Base-by-base conservation (phyloP, 345 rosid species). In the Aquilaria sinensis region DNA sequence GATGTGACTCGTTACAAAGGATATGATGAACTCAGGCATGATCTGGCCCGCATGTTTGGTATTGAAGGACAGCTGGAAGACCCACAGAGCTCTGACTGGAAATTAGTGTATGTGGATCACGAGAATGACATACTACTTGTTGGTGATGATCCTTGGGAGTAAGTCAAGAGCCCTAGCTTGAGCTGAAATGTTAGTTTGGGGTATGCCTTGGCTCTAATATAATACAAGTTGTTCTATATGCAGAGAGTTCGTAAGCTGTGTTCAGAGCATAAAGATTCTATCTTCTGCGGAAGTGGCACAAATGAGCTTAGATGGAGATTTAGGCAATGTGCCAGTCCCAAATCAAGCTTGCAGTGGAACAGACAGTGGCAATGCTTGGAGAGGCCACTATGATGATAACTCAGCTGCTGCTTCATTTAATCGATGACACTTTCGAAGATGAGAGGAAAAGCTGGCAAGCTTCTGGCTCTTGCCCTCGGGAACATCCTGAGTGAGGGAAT, bases 111-210 rank as follows among this genome's bases (percentile, higher is more conserved):
- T 43, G 80, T 80, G 57, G 95, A 87, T 83, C 95, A 78, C 9
- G 91, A 87, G 71, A 78, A 75, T 54, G 95, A 87, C 72, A 88
- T 85, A 45, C 72, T 85, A 56, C 82, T 87, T 41, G 91, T 87
- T 6, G 95, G 95, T 57, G 95, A 87, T 64, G 95, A 87, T 66
- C 91, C 95, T 31, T 88, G 95, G 95, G 89, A 85, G 95, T 85
- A 80, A 83, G 91, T 57, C 51, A 23, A 9, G 43, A 37, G 43
- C 43, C 5, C 43, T 37, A 3, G 8, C 61, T 46, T 10, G 51
- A 31, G 47, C 51, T 64, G 34, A 37, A 37, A 37, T 37, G 12
- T 55, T 41, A 10, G 32, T 29, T 13, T 57, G 46, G n/a, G 29
- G 53, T n/a, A 4, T 53, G 45, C 31, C 37, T 30, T 46, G 60